Conservation (phyloP, 1,139 yeast species). For the Nadsonia commutata region DNA sequence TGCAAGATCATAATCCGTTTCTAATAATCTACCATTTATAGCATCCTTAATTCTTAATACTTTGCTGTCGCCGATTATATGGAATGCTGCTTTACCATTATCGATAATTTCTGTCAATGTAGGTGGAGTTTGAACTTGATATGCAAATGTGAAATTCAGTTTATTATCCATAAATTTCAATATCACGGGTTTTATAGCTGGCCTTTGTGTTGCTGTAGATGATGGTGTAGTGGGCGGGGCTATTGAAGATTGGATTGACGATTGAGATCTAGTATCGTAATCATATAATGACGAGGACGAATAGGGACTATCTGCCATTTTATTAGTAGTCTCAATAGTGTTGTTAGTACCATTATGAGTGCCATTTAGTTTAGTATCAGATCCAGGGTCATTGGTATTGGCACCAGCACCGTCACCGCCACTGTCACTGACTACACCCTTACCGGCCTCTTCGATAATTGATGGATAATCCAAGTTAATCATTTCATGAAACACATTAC, state of each 20-base stretch:
- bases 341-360: neutral
- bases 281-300: neutral
- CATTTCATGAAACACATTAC: conserved; percentile 51
- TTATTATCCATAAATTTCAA: conserved; percentile 30
- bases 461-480: conserved; percentile 50
- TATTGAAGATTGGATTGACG: neutral
- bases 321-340: neutral
- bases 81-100: conserved; percentile 57
- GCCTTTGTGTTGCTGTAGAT: conserved; percentile 9
- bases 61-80: conserved; percentile 27
- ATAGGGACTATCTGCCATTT: neutral
- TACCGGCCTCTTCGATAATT: neutral
- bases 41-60: conserved; percentile 22
- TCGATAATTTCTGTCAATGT: conserved; percentile 51
- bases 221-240: conserved; percentile 7
- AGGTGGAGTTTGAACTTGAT: conserved; percentile 46
- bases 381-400: neutral
- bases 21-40: conserved; percentile 11
- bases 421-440: neutral
- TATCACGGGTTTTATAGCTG: conserved; percentile 25
- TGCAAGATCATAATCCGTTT: conserved; percentile 21
- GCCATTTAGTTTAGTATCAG: neutral
- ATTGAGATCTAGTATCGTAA: neutral
- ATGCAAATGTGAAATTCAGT: conserved; percentile 47
- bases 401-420: neutral